Conservation (phyloP, 208 protist genomes). For the Acanthamoeba healyi region DNA sequence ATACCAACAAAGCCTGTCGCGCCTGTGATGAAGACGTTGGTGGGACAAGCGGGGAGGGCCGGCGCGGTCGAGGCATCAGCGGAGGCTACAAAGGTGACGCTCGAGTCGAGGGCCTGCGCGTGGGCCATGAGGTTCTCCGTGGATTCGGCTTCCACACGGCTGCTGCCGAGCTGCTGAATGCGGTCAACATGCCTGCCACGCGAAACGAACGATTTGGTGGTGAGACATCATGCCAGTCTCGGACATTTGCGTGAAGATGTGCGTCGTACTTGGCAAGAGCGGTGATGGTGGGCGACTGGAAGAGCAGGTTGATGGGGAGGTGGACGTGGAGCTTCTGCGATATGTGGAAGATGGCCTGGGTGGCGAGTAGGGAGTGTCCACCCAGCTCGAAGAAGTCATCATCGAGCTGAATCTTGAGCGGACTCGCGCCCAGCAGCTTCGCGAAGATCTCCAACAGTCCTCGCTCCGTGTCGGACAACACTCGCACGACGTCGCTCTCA, state of each 20-base stretch:
- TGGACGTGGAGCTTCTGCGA: slow-evolving; percentile 71
- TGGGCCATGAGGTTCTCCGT: slow-evolving; percentile 31
- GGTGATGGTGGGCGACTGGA: slow-evolving; percentile 76
- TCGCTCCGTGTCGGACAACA: not conserved
- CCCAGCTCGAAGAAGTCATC: slow-evolving; percentile 89
- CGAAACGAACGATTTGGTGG: not conserved
- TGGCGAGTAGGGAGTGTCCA: slow-evolving; percentile 87
- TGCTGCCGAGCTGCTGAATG: slow-evolving; percentile 15
- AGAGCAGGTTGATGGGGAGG: slow-evolving; percentile 80
- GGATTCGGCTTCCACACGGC: slow-evolving; percentile 10
- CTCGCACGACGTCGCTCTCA: not conserved
- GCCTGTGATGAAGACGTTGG: slow-evolving; percentile 83
- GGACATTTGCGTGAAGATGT: not conserved
- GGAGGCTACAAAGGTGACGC: not conserved
- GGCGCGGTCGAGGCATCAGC: not conserved
- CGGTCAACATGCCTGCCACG: not conserved
- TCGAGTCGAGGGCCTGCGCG: not conserved
- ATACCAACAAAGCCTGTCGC: slow-evolving; percentile 84
- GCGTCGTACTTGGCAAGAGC: slow-evolving; percentile 62
- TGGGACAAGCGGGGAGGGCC: not conserved
- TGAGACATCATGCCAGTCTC: not conserved
- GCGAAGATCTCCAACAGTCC: slow-evolving; percentile 63
- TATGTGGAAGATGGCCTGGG: slow-evolving; percentile 79
- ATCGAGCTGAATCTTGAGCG: slow-evolving; percentile 61
- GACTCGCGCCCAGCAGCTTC: slow-evolving; percentile 45